These are phyloP conservation scores for Alternaria arbusti DNA, from an alignment of 2,329 filamentous ascomycete genomes.

Conservation along the genomic window DNA sequence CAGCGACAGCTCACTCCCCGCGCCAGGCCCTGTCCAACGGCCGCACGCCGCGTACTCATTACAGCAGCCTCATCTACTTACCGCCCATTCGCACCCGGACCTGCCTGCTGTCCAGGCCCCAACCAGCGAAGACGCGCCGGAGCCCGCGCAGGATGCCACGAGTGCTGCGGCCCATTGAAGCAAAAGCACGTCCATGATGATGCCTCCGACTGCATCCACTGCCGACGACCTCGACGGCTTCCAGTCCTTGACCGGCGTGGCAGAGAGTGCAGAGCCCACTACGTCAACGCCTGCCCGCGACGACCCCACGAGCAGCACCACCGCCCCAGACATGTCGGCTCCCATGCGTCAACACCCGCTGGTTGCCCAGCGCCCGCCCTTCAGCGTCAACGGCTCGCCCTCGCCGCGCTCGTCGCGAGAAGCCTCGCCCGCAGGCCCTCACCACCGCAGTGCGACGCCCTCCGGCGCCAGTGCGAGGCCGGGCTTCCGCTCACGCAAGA, in stretches of 20 bases:
- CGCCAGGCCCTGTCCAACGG: slow-evolving; percentile 37
- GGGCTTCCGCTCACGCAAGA: slow-evolving; percentile 51
- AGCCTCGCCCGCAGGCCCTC: slow-evolving; percentile 52
- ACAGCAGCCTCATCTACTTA: slow-evolving; percentile 24
- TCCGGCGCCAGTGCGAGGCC: slow-evolving; percentile 29
- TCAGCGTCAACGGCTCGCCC: slow-evolving; percentile 42
- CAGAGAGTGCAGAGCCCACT: slow-evolving; percentile 47
- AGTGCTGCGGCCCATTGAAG: slow-evolving; percentile 29
- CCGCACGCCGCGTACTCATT: slow-evolving; percentile 37
- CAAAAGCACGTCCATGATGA: slow-evolving; percentile 30
- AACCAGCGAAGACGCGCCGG: slow-evolving; percentile 19
- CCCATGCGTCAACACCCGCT: slow-evolving; percentile 36
- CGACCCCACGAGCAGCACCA: slow-evolving; percentile 17
- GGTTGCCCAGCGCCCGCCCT: slow-evolving; percentile 31
- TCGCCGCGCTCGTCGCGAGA: slow-evolving; percentile 56
- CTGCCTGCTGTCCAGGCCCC: slow-evolving; percentile 31
- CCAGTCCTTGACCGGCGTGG: slow-evolving; percentile 46
- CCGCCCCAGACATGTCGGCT: slow-evolving; percentile 9
- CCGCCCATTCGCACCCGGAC: slow-evolving; percentile 34
- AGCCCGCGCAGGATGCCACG: slow-evolving; percentile 41
- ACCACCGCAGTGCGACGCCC: slow-evolving; percentile 31
- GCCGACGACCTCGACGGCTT: slow-evolving; percentile 36
- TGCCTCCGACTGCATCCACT: slow-evolving; percentile 14
- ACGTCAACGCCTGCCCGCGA: slow-evolving; percentile 18
- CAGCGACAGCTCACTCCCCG: slow-evolving; percentile 26